Evolutionary conservation across 176 grass and related monocot genomes (phyloP).

Genomic region (Aegilops speltoides): DNA sequence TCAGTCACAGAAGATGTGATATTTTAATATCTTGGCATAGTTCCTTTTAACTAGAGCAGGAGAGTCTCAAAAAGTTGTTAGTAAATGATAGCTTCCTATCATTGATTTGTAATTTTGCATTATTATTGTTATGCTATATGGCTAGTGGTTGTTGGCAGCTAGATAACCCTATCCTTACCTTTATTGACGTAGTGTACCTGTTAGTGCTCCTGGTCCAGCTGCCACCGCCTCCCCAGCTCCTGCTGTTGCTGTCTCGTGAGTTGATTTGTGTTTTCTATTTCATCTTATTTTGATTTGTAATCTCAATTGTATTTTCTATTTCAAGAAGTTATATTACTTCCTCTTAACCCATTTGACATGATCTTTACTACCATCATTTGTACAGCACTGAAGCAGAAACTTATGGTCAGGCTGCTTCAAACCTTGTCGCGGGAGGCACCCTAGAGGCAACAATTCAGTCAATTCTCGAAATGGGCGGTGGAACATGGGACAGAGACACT

Average conservation of each 20-base stretch:
- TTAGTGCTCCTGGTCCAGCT: constrained; percentile 51
- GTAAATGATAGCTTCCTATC: not conserved
- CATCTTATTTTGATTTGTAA: constrained; percentile 4
- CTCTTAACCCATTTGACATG: not conserved
- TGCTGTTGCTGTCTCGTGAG: constrained; percentile 60
- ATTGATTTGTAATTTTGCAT: not conserved
- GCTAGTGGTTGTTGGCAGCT: constrained; percentile 28
- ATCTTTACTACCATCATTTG: constrained; percentile 4
- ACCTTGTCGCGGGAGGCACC: constrained; percentile 68
- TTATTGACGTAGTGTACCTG: constrained; percentile 50
- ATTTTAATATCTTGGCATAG: not conserved
- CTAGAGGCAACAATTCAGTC: constrained; percentile 75
- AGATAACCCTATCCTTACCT: constrained; percentile 29
- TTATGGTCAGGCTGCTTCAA: constrained; percentile 77
- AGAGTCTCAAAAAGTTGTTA: not conserved
- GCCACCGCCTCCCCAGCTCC: constrained; percentile 55
- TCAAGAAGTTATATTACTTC: not conserved
- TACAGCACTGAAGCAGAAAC: constrained; percentile 60
- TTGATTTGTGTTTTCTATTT: constrained; percentile 21
- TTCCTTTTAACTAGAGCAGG: constrained; percentile 12
- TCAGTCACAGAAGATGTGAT: not conserved
- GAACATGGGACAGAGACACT: constrained; percentile 84
- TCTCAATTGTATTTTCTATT: constrained; percentile 10
- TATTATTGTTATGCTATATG: not conserved
- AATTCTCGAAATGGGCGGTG: constrained; percentile 90